Evolutionary conservation across 192 early-diverging fungal species (phyloP).

Genomic region (Mortierella hygrophila): DNA sequence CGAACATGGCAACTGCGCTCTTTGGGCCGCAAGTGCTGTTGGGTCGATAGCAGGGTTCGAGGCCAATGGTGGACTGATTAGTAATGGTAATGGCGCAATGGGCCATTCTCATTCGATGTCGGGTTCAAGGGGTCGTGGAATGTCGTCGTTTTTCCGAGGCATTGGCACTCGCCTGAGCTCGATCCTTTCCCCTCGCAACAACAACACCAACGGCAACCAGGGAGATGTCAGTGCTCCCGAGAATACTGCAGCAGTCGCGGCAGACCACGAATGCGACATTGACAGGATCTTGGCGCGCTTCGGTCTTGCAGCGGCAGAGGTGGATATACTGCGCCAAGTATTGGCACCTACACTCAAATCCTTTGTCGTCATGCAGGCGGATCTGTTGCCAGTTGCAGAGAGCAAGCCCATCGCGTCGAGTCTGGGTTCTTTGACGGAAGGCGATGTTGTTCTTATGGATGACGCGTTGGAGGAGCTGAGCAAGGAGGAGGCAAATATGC

Average conservation of each 20-base stretch:
- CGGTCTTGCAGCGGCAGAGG: background rate
- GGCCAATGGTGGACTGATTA: background rate
- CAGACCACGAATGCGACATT: background rate
- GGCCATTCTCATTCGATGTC: background rate
- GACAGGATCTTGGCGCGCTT: background rate
- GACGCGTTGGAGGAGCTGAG: background rate
- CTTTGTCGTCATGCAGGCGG: slow-evolving; percentile 6
- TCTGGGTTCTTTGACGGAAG: background rate
- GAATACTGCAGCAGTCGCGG: background rate
- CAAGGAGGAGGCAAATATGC: background rate
- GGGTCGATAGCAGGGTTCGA: background rate
- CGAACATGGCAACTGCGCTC: slow-evolving; percentile 25
- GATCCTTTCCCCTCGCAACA: background rate
- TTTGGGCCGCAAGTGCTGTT: slow-evolving; percentile 23
- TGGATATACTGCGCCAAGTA: background rate
- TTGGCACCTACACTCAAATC: background rate
- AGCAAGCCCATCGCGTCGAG: background rate
- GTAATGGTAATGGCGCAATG: background rate
- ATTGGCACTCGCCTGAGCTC: background rate
- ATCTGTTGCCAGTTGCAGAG: background rate
- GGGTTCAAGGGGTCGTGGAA: background rate
- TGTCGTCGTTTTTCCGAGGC: slow-evolving; percentile 1
- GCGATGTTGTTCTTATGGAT: background rate
- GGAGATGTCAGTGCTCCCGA: no score
- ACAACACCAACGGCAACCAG: background rate